Percentiles rank a stretch among this genome's conserved stretches.
phyloP scores from a whole-genome alignment of 257 asterid species.

The Anisodus tanguticus region DNA sequence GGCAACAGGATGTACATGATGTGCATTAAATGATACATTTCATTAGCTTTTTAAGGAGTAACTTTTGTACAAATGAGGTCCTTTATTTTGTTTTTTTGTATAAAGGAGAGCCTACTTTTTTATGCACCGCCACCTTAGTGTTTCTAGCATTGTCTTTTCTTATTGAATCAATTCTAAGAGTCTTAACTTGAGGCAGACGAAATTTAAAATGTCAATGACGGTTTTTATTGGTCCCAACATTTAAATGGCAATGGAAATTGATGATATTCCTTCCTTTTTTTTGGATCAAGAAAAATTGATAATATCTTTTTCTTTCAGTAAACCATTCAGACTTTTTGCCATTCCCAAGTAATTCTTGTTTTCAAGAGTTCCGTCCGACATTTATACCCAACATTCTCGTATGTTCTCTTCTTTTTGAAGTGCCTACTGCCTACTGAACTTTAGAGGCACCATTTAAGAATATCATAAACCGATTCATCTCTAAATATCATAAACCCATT shows the following conservation, averaged over 20 bases:
- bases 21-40: too few relatives aligned
- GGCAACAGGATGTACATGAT: neutral
- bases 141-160: neutral
- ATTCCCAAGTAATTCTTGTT: conserved; percentile 16
- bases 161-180: neutral
- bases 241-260: neutral
- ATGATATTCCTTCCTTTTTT: neutral
- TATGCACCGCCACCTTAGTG: neutral
- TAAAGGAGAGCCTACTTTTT: neutral
- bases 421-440: neutral
- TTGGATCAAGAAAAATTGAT: neutral
- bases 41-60: too few relatives aligned
- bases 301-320: neutral
- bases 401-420: neutral
- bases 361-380: neutral
- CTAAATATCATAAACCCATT: neutral
- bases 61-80: too few relatives aligned
- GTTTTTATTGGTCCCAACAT: neutral
- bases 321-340: neutral
- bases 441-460: neutral
- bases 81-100: neutral
- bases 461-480: neutral
- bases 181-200: neutral
- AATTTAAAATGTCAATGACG: neutral
- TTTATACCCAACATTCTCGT: neutral